These are phyloP conservation scores for Calocera cornea DNA, from an alignment of 768 basidiomycete species.

Conservation along the genomic window DNA sequence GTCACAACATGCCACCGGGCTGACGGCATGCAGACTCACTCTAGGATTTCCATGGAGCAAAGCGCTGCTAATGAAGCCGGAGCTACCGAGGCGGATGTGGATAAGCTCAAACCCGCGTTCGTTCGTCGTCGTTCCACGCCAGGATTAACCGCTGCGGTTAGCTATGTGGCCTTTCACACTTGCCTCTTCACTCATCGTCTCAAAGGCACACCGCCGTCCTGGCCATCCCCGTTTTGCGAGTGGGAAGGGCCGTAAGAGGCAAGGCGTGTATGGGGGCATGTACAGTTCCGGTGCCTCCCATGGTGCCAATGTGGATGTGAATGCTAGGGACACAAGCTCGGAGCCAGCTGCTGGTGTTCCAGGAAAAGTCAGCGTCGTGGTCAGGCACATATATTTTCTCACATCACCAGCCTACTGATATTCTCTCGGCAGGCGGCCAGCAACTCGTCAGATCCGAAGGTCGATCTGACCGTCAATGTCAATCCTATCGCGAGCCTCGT, in stretches of 20 bases:
- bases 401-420: not conserved
- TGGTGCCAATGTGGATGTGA: not conserved
- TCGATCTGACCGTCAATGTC: not conserved
- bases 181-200: not conserved
- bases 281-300: not conserved
- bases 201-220: not conserved
- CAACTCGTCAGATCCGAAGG: not conserved
- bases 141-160: not conserved
- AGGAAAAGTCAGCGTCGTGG: slow-evolving; percentile 3
- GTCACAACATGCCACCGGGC: not conserved
- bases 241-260: not conserved
- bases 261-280: not conserved
- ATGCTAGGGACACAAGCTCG: not conserved
- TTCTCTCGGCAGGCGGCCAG: not conserved
- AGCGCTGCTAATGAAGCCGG: not conserved
- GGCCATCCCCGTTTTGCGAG: not conserved
- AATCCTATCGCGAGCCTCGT: not conserved
- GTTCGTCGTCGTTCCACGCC: not conserved
- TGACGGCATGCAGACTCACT: not conserved
- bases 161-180: not conserved
- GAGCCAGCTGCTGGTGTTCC: not conserved
- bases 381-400: not conserved
- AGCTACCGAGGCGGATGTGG: not conserved
- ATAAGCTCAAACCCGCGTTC: not conserved
- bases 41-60: not conserved